Evolutionary conservation across 106 monocot species (phyloP).

Genomic region (Dendrobium catenatum): DNA sequence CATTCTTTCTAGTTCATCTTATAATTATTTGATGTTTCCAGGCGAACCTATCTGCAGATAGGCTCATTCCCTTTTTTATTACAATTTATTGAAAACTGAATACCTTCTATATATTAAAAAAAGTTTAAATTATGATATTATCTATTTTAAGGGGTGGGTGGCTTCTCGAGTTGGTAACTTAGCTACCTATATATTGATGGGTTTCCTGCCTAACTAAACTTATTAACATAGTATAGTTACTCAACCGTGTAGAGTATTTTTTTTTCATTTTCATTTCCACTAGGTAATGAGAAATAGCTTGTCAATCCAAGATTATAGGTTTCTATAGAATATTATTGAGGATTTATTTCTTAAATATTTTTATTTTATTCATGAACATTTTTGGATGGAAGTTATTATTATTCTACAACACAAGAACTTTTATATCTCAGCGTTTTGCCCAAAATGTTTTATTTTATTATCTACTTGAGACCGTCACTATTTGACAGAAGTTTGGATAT

Average conservation of each 20-base stretch:
- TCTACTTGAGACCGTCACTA: not conserved
- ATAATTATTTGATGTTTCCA: not conserved
- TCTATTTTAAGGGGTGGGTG: not conserved
- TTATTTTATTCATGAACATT: not conserved
- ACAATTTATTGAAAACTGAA: not conserved
- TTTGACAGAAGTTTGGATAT: not conserved
- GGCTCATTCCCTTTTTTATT: not conserved
- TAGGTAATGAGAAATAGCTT: not conserved
- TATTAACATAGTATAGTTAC: not conserved
- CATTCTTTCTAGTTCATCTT: not conserved
- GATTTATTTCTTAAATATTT: not conserved
- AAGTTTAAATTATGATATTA: not conserved
- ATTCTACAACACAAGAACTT: not conserved
- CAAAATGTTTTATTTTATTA: not conserved
- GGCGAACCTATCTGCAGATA: not conserved
- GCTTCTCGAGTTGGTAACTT: not conserved
- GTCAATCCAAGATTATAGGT: not conserved
- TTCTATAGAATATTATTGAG: not conserved
- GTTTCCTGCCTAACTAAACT: not conserved
- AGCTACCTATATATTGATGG: not conserved
- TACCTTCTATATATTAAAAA: not conserved
- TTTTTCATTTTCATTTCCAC: not conserved
- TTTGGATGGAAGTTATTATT: not conserved
- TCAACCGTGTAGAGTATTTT: not conserved
- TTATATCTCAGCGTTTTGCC: not conserved